Percentiles rank a stretch among this genome's conserved stretches.
Evolutionary conservation across 768 basidiomycete genomes (phyloP).

Genomic region (Xerocomellus amylosporus): DNA sequence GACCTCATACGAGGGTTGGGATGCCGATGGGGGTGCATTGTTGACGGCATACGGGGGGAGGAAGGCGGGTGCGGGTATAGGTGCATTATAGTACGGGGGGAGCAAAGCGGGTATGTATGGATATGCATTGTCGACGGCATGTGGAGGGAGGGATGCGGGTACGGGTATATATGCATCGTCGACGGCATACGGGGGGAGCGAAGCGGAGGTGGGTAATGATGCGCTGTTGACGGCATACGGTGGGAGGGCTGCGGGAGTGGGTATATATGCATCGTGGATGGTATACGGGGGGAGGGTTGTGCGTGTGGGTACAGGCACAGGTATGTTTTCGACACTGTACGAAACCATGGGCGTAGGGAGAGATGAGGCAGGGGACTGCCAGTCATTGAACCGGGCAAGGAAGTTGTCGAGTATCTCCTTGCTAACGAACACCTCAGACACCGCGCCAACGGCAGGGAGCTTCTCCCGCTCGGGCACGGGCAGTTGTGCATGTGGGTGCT

Average conservation of each 20-base stretch:
- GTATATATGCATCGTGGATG: background rate
- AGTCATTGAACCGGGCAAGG: background rate
- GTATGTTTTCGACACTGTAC: background rate
- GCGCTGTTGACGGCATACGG: too few species aligned
- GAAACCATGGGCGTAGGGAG: background rate
- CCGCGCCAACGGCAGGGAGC: background rate
- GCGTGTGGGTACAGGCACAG: background rate
- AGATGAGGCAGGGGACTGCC: background rate
- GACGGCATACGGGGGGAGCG: background rate
- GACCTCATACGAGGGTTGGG: background rate
- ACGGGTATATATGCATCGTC: background rate
- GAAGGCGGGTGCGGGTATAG: background rate
- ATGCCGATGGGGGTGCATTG: background rate
- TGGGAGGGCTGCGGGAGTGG: too few species aligned
- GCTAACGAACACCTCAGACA: too few species aligned
- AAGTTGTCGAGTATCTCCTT: background rate
- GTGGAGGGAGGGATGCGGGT: too few species aligned
- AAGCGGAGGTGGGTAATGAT: too few species aligned
- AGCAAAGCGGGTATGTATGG: background rate
- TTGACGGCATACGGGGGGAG: background rate
- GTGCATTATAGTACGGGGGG: background rate
- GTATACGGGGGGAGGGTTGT: too few species aligned
- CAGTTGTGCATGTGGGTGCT: too few species aligned
- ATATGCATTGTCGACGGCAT: background rate
- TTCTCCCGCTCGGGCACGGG: background rate